phyloP scores from a whole-genome alignment of 768 basidiomycete species.

The Collybia nuda region DNA sequence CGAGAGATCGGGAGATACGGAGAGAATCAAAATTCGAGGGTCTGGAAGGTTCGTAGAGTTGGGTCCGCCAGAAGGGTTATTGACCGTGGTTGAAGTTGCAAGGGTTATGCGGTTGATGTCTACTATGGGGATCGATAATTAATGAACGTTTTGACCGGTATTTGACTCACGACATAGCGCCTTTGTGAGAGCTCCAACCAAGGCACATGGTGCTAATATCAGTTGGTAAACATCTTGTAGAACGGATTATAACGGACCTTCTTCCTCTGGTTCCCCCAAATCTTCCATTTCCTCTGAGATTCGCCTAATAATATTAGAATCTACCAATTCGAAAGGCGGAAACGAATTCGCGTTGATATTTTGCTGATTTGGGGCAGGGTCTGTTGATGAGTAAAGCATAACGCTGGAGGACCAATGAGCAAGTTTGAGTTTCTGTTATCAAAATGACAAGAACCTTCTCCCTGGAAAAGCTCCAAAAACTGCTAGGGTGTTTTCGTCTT shows the following conservation, averaged over 20 bases:
- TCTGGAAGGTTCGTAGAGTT: constrained; percentile 32
- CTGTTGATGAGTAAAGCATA: constrained; percentile 74
- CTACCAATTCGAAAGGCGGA: constrained; percentile 78
- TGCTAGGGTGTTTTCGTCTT: constrained; percentile 90
- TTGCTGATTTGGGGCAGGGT: constrained; percentile 35
- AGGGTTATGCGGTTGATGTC: constrained; percentile 41
- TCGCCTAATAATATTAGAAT: constrained; percentile 60
- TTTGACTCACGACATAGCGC: constrained; percentile 76
- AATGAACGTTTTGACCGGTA: background rate
- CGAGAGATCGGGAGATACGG: constrained; percentile 88
- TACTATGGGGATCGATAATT: constrained; percentile 12
- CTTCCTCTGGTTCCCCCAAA: constrained; percentile 47
- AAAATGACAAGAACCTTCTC: constrained; percentile 56
- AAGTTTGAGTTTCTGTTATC: background rate
- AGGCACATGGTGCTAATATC: constrained; percentile 52
- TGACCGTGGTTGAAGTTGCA: constrained; percentile 25
- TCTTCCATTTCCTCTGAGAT: constrained; percentile 64
- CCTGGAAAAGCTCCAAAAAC: constrained; percentile 89
- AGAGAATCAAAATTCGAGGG: constrained; percentile 63
- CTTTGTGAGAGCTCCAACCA: constrained; percentile 91
- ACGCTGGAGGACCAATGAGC: constrained; percentile 41
- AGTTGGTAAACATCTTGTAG: too few species aligned
- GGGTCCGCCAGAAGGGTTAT: constrained; percentile 25
- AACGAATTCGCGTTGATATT: constrained; percentile 77
- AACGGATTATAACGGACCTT: constrained; percentile 35